These are phyloP conservation scores for Penicillium cosmopolitanum DNA, from an alignment of 495 filamentous ascomycete species.

Conservation along the genomic window DNA sequence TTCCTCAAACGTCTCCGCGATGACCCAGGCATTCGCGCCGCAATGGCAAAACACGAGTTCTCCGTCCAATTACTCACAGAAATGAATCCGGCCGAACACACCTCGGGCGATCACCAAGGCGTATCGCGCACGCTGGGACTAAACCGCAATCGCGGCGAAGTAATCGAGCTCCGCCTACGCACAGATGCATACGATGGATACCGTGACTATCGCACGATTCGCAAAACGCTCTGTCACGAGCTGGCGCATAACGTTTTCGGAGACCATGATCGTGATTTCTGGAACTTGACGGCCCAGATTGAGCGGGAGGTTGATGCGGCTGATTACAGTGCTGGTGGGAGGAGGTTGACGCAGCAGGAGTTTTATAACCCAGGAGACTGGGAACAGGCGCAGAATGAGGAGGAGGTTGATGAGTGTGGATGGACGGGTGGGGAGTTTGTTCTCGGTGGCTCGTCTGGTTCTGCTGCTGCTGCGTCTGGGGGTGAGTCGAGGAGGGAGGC, in stretches of 20 bases:
- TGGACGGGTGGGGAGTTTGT: constrained; percentile 91
- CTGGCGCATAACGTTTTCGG: constrained; percentile 87
- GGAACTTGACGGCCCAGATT: constrained; percentile 82
- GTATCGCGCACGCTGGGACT: constrained; percentile 76
- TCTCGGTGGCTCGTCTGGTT: constrained; percentile 61
- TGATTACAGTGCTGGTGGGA: constrained; percentile 75
- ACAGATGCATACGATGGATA: constrained; percentile 96
- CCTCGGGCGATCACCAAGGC: constrained; percentile 59
- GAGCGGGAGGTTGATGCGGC: constrained; percentile 80
- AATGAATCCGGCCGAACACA: constrained; percentile 89
- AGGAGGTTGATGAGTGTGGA: constrained; percentile 73
- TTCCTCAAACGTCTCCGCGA: constrained; percentile 77
- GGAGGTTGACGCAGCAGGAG: constrained; percentile 64
- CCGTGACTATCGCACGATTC: constrained; percentile 84
- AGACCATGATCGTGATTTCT: constrained; percentile 84
- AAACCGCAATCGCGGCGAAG: constrained; percentile 85
- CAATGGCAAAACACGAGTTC: constrained; percentile 84
- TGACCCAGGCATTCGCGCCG: constrained; percentile 82
- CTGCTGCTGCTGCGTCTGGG: constrained; percentile 30
- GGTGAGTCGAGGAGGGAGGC: constrained; percentile 66
- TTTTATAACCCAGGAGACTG: constrained; percentile 71
- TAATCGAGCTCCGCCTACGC: constrained; percentile 86
- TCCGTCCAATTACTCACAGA: constrained; percentile 87
- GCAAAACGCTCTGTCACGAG: constrained; percentile 94
- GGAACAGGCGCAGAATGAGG: constrained; percentile 47